These are phyloP conservation scores for Lyophyllum semitale DNA, from an alignment of 768 basidiomycete genomes.

Conservation along the genomic window DNA sequence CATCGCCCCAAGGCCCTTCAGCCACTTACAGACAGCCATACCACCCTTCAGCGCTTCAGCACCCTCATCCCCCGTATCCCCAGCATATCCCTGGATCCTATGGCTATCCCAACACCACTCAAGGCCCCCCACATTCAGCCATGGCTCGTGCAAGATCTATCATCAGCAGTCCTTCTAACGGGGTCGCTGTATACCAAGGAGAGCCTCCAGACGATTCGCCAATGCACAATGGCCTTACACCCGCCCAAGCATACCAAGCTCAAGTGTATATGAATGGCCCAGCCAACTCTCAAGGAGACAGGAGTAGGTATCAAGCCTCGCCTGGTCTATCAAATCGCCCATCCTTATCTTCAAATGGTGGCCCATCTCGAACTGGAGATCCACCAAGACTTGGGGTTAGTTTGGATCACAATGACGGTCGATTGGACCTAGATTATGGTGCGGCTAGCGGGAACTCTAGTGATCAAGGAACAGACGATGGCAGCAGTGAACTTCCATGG, in stretches of 20 bases:
- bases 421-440: slow-evolving; percentile 60
- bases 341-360: slow-evolving; percentile 25
- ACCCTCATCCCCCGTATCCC: slow-evolving; percentile 29
- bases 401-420: slow-evolving; percentile 58
- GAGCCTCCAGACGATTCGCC: slow-evolving; percentile 52
- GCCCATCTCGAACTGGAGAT: slow-evolving; percentile 23
- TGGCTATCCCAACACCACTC: slow-evolving; percentile 24
- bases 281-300: slow-evolving; percentile 28
- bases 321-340: slow-evolving; percentile 26
- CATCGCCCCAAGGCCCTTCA: slow-evolving; percentile 19
- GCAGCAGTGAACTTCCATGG: slow-evolving; percentile 63
- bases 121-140: slow-evolving; percentile 40
- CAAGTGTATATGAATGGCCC: slow-evolving; percentile 62
- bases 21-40: slow-evolving; percentile 39
- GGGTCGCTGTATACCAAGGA: slow-evolving; percentile 47
- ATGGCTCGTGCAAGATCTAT: slow-evolving; percentile 53
- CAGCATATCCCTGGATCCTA: slow-evolving; percentile 27
- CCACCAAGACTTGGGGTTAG: slow-evolving; percentile 38
- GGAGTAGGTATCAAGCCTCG: slow-evolving; percentile 29
- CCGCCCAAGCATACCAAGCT: slow-evolving; percentile 81
- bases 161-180: slow-evolving; percentile 41
- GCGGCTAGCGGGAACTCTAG: slow-evolving; percentile 32
- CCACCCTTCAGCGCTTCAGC: slow-evolving; percentile 32
- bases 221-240: slow-evolving; percentile 59
- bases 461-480: slow-evolving; percentile 46